Percentiles rank a stretch among this genome's conserved stretches.
Conservation (phyloP, 2,329 filamentous ascomycete genomes). For the Aspergillus unguis region DNA sequence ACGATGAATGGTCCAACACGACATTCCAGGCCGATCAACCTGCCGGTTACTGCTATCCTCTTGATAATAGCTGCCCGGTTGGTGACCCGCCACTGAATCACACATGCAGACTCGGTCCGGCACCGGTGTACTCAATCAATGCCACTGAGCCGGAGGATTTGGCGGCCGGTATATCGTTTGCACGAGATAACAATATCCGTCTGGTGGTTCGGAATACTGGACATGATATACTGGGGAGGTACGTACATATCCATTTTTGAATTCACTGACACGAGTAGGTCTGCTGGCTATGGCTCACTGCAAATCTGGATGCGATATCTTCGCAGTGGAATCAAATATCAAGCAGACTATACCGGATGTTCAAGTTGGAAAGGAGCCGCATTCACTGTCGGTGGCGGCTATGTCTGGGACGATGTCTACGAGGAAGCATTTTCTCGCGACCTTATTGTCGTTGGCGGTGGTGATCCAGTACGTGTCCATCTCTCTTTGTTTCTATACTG, state of each 20-base stretch:
- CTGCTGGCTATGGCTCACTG: constrained; percentile 7
- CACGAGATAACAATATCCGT: constrained; percentile 5
- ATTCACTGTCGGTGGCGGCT: constrained; percentile 10
- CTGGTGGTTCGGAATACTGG: constrained; percentile 9
- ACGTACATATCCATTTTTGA: background rate
- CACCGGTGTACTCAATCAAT: constrained; percentile 26
- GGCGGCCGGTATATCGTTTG: constrained; percentile 7
- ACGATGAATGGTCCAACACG: constrained; percentile 24
- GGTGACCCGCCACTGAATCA: constrained; percentile 20
- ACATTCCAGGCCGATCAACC: constrained; percentile 26
- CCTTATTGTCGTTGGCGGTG: constrained; percentile 9
- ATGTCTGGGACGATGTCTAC: constrained; percentile 13
- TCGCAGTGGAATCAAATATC: constrained; percentile 3
- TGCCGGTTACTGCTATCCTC: constrained; percentile 27
- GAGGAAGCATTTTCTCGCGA: constrained; percentile 6
- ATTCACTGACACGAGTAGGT: background rate
- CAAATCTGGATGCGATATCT: constrained; percentile 13
- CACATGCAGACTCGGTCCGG: constrained; percentile 26
- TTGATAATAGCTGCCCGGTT: constrained; percentile 25
- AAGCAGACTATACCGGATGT: background rate
- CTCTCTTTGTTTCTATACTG: too few species aligned
- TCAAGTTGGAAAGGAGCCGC: constrained; percentile 6
- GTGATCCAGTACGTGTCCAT: constrained; percentile 2
- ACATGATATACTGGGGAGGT: constrained; percentile 11
- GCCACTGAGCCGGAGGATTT: constrained; percentile 9